Conservation (phyloP, 805 yeast genomes). For the Ogataea sp. region DNA sequence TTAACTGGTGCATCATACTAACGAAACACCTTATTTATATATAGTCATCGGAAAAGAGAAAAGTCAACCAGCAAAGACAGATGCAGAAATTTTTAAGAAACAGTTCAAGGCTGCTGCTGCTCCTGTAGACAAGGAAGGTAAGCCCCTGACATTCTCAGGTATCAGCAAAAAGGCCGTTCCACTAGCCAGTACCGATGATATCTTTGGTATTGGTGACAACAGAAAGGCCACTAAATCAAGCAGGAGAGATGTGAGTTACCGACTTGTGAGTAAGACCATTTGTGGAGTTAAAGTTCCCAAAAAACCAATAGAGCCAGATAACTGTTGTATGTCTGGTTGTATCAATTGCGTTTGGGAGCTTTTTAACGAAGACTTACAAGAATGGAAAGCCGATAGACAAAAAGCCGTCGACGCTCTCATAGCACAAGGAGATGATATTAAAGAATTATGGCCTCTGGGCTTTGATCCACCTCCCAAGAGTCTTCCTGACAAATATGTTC, state of each 20-base stretch:
- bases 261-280: slow-evolving; percentile 24
- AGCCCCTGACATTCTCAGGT: slow-evolving; percentile 1
- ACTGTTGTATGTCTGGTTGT: slow-evolving; percentile 97
- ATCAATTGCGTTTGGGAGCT: slow-evolving; percentile 96
- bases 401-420: slow-evolving; percentile 42
- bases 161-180: neutral
- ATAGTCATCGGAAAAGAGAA: neutral
- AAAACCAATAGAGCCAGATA: slow-evolving; percentile 86
- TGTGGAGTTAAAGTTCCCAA: slow-evolving; percentile 75
- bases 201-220: slow-evolving; percentile 13
- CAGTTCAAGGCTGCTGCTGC: too few species aligned
- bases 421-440: slow-evolving; percentile 32
- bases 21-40: neutral
- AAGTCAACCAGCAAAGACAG: too few species aligned
- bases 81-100: too few species aligned
- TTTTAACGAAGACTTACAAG: slow-evolving; percentile 77
- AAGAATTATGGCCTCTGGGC: slow-evolving; percentile 54
- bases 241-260: slow-evolving; percentile 28
- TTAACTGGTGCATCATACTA: too few species aligned
- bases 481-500: slow-evolving; percentile 34
- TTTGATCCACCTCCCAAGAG: slow-evolving; percentile 49
- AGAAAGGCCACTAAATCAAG: slow-evolving; percentile 24
- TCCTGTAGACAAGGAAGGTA: slow-evolving; percentile 15
- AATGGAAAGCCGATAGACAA: slow-evolving; percentile 60
- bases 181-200: slow-evolving; percentile 2